Evolutionary conservation across 164 flowering plant species (phyloP), one percentile per base, ranked within the genome.

Genomic region (Umbilicus rupestris): DNA sequence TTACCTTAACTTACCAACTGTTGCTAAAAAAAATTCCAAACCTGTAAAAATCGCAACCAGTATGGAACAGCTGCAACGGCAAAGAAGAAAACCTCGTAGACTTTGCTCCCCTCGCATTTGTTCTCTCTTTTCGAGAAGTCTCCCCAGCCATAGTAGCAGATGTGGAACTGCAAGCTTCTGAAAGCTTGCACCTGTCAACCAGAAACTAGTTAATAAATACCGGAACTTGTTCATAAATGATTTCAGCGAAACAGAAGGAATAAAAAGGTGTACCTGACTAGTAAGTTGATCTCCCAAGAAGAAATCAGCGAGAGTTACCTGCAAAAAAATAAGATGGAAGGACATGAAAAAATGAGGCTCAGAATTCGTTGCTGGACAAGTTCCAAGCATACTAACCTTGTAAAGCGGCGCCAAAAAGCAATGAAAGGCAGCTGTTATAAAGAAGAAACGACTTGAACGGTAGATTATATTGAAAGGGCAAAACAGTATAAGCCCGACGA

Each of bases 231-330:
- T 35, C 37, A 35, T 16, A 6, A 7, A 33, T 35, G 17, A 41
- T 35, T 37, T 8, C 10, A 62, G 41, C 15, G 22, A 11, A 31
- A 4, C 20, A 62, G 26, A 62, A 20, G 15, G 19, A 5, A 15
- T 14, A 14, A 29, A 28, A 55, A 26, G 14, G 11, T 46, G 17
- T 63, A 63, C 89, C 88, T 85, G 94, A 77, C 90, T 88, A 6
- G 87, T 84, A 22, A 87, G 44, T 70, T 87, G 90, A 67, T 87
- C 94, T 31, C 84, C 87, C 66, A 83, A 66, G 80, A 87, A 80
- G 67, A 85, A 84, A 66, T 87, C 92, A 1, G 86, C 83, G 41
- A 87, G 81, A 7, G 76, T 75, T 55, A 55, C 60, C 60, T 55
- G 33, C 16, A 15, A 14, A 33, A 26, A 28, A 55, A 28, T 55